A percentile compares a stretch with the other conserved stretches of the same genome.
Evolutionary conservation across 345 rosid genomes (phyloP).

Genomic region (Acer saccharum): DNA sequence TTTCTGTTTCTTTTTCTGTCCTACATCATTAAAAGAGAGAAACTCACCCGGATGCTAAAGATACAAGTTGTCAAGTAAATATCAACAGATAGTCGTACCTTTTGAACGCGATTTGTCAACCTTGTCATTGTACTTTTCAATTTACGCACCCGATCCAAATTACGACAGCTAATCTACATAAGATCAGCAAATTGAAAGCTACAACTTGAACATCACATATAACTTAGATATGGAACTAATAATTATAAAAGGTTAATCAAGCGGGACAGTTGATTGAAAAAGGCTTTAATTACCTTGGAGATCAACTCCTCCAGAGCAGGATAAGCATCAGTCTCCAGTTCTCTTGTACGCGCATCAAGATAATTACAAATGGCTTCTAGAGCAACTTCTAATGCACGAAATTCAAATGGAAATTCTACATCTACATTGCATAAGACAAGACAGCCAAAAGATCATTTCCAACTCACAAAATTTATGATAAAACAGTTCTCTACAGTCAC

Average conservation of each 20-base stretch:
- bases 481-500: neutral
- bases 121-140: conserved; percentile 60
- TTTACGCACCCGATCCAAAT: conserved; percentile 54
- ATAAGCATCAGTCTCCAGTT: conserved; percentile 53
- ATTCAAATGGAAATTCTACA: conserved; percentile 57
- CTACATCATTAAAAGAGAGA: too few relatives aligned
- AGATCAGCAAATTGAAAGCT: conserved; percentile 5
- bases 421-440: neutral
- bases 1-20: too few relatives aligned
- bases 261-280: neutral
- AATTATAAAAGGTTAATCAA: neutral
- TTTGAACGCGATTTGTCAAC: conserved; percentile 52
- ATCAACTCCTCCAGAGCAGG: conserved; percentile 61
- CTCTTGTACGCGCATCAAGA: conserved; percentile 52
- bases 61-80: neutral
- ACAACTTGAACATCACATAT: neutral
- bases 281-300: conserved; percentile 36
- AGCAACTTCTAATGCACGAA: conserved; percentile 54
- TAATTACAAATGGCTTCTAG: conserved; percentile 58
- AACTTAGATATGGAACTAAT: neutral
- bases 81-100: conserved; percentile 28
- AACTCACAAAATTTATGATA: neutral
- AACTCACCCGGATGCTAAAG: too few relatives aligned
- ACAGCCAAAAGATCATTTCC: neutral
- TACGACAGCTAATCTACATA: conserved; percentile 58